Evolutionary conservation across 2,329 filamentous ascomycete species (phyloP).

Genomic region (Paraphoma chrysanthemicola): DNA sequence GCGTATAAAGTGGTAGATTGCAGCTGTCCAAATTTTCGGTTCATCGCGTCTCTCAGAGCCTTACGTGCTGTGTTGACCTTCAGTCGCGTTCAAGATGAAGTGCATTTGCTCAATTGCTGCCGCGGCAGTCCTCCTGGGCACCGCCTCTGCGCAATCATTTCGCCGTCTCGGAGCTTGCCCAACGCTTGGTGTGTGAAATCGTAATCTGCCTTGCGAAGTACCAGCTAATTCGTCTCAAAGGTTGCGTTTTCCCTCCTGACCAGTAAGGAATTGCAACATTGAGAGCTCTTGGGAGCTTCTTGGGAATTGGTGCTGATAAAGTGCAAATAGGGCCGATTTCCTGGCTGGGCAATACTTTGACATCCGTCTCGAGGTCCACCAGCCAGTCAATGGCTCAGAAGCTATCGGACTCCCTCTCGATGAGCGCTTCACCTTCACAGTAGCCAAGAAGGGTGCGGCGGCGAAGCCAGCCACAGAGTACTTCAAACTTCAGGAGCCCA

Average conservation of each 20-base stretch:
- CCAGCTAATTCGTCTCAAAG: constrained; percentile 30
- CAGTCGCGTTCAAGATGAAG: constrained; percentile 38
- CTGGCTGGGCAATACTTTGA: constrained; percentile 85
- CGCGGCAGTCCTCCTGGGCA: constrained; percentile 37
- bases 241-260: constrained; percentile 64
- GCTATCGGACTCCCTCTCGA: constrained; percentile 75
- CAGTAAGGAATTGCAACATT: constrained; percentile 50
- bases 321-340: constrained; percentile 69
- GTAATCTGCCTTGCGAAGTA: neutral
- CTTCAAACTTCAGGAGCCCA: constrained; percentile 73
- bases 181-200: constrained; percentile 53
- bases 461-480: constrained; percentile 67
- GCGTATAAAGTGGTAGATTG: constrained; percentile 37
- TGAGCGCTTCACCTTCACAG: constrained; percentile 76
- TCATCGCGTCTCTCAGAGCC: constrained; percentile 28
- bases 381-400: constrained; percentile 81
- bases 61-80: constrained; percentile 16
- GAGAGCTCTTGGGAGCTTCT: constrained; percentile 8
- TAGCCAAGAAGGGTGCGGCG: constrained; percentile 67
- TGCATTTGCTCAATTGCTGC: constrained; percentile 33
- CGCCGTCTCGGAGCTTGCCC: constrained; percentile 64
- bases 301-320: constrained; percentile 5
- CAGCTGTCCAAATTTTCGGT: constrained; percentile 17
- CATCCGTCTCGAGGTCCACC: constrained; percentile 82
- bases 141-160: constrained; percentile 59